Conservation (phyloP, 2,329 filamentous ascomycete genomes). For the Claviceps monticola region DNA sequence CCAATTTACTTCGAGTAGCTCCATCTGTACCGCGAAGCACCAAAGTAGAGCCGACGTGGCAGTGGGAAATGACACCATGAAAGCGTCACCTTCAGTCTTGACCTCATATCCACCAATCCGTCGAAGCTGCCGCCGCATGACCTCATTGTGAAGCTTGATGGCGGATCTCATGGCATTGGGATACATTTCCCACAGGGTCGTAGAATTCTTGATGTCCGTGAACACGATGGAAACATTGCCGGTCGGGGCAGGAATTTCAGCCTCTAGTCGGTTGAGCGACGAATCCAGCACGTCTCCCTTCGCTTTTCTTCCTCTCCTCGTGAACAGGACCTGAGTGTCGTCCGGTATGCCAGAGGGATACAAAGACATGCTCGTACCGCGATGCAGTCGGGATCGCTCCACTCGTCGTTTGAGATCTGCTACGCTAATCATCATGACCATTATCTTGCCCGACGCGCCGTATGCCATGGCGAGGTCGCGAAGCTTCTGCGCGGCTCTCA, state of each 20-base stretch:
- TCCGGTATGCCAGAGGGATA: conserved; percentile 62
- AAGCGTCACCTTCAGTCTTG: conserved; percentile 98
- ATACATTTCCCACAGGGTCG: conserved; percentile 88
- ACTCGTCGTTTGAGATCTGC: conserved; percentile 73
- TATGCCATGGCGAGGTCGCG: conserved; percentile 92
- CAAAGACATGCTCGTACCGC: conserved; percentile 75
- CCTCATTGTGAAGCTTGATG: conserved; percentile 93
- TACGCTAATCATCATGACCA: conserved; percentile 97
- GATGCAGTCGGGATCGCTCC: conserved; percentile 57
- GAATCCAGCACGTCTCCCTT: conserved; percentile 65
- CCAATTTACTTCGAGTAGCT: conserved; percentile 81
- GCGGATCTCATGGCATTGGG: conserved; percentile 90
- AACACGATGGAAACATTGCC: conserved; percentile 91
- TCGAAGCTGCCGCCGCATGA: conserved; percentile 85
- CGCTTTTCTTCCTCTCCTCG: conserved; percentile 49
- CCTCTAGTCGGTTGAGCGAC: conserved; percentile 71
- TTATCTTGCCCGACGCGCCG: conserved; percentile 85
- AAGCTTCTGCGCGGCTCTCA: conserved; percentile 89
- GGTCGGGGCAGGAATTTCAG: conserved; percentile 80
- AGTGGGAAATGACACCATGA: conserved; percentile 97
- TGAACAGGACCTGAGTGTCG: conserved; percentile 49
- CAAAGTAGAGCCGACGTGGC: conserved; percentile 88
- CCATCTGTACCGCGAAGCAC: conserved; percentile 88
- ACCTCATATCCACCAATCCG: conserved; percentile 96
- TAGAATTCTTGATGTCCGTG: conserved; percentile 98